Base-by-base conservation (phyloP, 1,284 basidiomycete genomes). In the Tilletiopsis washingtonensis region DNA sequence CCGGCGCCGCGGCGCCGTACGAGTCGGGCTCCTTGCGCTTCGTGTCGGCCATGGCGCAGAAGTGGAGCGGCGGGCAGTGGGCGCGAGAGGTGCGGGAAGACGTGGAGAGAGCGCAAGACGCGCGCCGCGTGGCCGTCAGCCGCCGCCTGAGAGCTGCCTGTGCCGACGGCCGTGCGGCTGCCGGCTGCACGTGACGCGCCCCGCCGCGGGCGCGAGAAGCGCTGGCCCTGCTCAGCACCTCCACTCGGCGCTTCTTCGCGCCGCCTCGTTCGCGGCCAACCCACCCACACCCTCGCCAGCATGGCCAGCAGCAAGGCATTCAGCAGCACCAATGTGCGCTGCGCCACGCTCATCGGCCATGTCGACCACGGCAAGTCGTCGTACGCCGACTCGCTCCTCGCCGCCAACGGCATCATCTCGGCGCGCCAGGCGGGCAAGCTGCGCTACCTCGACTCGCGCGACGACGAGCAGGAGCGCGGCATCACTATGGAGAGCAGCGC, bases 401-500 rank as follows among this genome's bases (percentile, higher is more conserved):
- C 93, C 2, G 88, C 93, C 25, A 98, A 98, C 77, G 93, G 91
- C 68, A 97, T 99, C 73, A 97, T 99, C 68, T 96, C 91, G 0
- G 77, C 84, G 3, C 79, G 88, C 40, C 86, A 97, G 83, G 94
- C 91, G 0, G 94, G 94, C 20, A 97, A 96, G 75, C 83, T 98
- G 72, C 80, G 94, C 50, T 98, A 94, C 74, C 78, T 98, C 43
- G 94, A 99, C 74, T 90, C 86, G 53, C 80, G 94, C 60, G 91
- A 94, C 72, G 94, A 98, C 67, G 94, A 99, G 73, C 93, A 98
- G 72, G 85, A 97, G 75, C 78, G 94, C 43, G 94, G 94, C 1
- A 98, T 99, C 59, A 98, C 94, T 0, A 98, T 99, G 93, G 91
- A 99, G 75, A 88, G 86, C 59, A 91, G 88, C 71, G 91, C 94